Evolutionary conservation across 345 rosid species (phyloP).

Genomic region (Dovyalis caffra): DNA sequence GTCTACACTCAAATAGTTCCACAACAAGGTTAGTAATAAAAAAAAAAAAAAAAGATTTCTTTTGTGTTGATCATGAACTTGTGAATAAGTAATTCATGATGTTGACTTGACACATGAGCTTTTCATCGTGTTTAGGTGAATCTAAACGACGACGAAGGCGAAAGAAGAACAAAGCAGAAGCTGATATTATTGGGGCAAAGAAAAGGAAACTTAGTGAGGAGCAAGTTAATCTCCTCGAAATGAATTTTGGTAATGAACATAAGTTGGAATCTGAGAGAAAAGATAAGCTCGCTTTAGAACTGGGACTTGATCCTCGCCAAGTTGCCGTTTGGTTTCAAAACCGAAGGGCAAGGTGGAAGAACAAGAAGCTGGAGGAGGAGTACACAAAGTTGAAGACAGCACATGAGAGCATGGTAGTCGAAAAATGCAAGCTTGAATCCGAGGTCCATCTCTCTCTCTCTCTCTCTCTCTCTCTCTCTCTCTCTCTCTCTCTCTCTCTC

Average conservation of each 20-base stretch:
- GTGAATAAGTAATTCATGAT: neutral
- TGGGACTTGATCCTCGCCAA: conserved; percentile 87
- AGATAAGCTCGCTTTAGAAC: conserved; percentile 67
- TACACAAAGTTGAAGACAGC: conserved; percentile 47
- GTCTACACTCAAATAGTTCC: conserved; percentile 46
- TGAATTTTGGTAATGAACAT: conserved; percentile 63
- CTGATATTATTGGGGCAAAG: conserved; percentile 30
- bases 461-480: neutral
- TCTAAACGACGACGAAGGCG: conserved; percentile 54
- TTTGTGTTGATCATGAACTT: neutral
- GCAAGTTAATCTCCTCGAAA: conserved; percentile 67
- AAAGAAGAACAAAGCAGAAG: conserved; percentile 55
- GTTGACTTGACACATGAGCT: neutral
- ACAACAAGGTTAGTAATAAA: conserved; percentile 48
- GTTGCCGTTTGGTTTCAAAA: conserved; percentile 99
- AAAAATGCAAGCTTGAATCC: conserved; percentile 69
- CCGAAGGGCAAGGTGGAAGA: conserved; percentile 88
- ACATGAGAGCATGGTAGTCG: conserved; percentile 45
- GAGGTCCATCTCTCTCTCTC: conserved; percentile 43
- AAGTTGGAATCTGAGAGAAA: conserved; percentile 87
- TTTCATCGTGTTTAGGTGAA: conserved; percentile 37
- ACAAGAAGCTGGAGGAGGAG: conserved; percentile 89
- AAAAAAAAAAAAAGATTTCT: neutral
- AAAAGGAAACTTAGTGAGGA: conserved; percentile 72
- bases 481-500: neutral